Conservation (phyloP, 805 yeast genomes). For the Brettanomyces anomalus region DNA sequence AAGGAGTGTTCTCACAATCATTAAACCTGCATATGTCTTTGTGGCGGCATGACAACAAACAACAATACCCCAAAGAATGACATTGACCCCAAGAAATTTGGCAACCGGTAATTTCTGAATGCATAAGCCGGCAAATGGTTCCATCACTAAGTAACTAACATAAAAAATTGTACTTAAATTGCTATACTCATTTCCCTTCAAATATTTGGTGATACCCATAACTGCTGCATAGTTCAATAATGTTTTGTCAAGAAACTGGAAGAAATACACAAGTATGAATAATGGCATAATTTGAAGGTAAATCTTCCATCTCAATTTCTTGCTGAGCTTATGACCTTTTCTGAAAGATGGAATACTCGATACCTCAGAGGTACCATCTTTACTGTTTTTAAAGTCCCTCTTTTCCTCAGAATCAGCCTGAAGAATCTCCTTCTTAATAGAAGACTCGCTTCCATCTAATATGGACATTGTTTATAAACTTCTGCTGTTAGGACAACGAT, state of each 20-base stretch:
- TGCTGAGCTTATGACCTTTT: slow-evolving; percentile 1
- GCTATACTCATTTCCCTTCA: slow-evolving; percentile 34
- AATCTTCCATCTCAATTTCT: slow-evolving; percentile 19
- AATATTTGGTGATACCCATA: slow-evolving; percentile 33
- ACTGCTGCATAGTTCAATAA: slow-evolving; percentile 37
- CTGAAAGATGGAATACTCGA: too few species aligned
- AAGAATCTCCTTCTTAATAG: too few species aligned
- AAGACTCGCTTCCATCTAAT: too few species aligned
- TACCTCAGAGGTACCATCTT: too few species aligned
- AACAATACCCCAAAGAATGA: slow-evolving; percentile 52
- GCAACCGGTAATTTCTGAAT: slow-evolving; percentile 15
- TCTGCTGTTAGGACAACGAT: too few species aligned
- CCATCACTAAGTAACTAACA: slow-evolving; percentile 31
- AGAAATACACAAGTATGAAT: slow-evolving; percentile 11
- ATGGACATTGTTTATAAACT: too few species aligned
- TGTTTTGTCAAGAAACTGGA: slow-evolving; percentile 31
- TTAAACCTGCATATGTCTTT: slow-evolving; percentile 33
- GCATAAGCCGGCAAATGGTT: not conserved
- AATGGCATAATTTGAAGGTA: slow-evolving; percentile 27
- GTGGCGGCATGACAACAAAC: slow-evolving; percentile 39
- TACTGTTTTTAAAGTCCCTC: too few species aligned
- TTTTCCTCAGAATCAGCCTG: too few species aligned
- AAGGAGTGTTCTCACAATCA: slow-evolving; percentile 35
- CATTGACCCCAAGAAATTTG: slow-evolving; percentile 27
- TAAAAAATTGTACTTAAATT: slow-evolving; percentile 33